Evolutionary conservation across 768 basidiomycete species (phyloP), one percentile per base, ranked within the genome.

Genomic region (Naganishia kalamii): DNA sequence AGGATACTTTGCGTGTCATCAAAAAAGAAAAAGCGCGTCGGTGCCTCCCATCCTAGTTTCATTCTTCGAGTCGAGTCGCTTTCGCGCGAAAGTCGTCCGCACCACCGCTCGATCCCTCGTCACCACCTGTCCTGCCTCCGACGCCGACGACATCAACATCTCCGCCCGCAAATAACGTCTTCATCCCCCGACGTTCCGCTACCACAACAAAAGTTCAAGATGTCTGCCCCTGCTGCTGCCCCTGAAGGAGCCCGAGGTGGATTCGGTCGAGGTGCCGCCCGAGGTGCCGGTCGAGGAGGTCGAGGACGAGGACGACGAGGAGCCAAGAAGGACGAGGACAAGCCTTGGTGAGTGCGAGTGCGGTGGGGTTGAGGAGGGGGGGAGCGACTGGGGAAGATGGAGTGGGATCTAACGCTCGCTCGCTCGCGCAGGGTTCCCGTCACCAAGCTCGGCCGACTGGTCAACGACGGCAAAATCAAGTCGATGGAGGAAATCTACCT

Each of bases 401-500:
- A 44, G 5, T 44, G 19, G 43, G 43, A 44, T n/a, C 43, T 65
- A 25, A 8, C 25, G 3, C 72, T 92, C 91, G 92, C 13, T 37
- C 40, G 54, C 35, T 29, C 23, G 21, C 27, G 13, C 54, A 57
- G 54, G 54, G 87, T 87, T 68, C 94, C 96, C 73, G 93, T 97
- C 81, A 98, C 96, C 80, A 99, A 98, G 80, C 89, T 99, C 72
- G 96, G 96, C 68, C 93, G 96, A 81, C 86, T 99, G 76, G 93
- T 97, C 48, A 97, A 96, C 82, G 96, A 98, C 74, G 94, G 94
- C 72, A 98, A 98, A 83, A 97, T 99, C 83, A 97, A 94, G 82
- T 96, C 92, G 51, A 93, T 99, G 86, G 96, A 99, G 80, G 96
- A 99, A 79, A 97, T 98, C 81, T 99, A 98, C 82, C 92, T 99